These are phyloP conservation scores for Suillus lakei DNA, from an alignment of 768 basidiomycete genomes.

Conservation along the genomic window DNA sequence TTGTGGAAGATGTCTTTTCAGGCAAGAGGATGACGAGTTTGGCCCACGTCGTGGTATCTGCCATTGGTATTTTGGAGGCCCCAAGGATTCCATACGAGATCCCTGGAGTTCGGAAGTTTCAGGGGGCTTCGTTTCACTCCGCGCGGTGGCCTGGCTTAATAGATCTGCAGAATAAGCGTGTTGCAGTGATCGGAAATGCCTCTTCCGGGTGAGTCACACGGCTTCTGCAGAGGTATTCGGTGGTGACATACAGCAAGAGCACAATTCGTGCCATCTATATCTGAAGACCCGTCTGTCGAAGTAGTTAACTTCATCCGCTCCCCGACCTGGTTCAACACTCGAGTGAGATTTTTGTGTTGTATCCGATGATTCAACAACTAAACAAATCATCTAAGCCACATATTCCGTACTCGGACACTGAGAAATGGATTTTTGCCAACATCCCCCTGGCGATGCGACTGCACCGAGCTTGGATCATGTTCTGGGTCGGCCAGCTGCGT, in stretches of 20 bases:
- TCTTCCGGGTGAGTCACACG: slow-evolving; percentile 54
- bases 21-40: slow-evolving; percentile 33
- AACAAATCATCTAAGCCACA: slow-evolving; percentile 40
- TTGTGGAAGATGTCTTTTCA: slow-evolving; percentile 34
- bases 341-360: slow-evolving; percentile 40
- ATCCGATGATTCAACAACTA: not conserved
- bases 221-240: not conserved
- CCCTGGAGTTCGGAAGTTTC: slow-evolving; percentile 43
- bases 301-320: slow-evolving; percentile 64
- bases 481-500: slow-evolving; percentile 40
- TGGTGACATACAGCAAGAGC: slow-evolving; percentile 44
- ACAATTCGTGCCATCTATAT: slow-evolving; percentile 63
- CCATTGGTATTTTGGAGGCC: slow-evolving; percentile 50
- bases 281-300: slow-evolving; percentile 52
- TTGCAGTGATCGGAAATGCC: slow-evolving; percentile 60
- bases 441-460: slow-evolving; percentile 54
- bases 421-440: slow-evolving; percentile 58
- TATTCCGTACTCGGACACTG: slow-evolving; percentile 42
- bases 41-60: slow-evolving; percentile 56
- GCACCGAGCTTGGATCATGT: slow-evolving; percentile 57
- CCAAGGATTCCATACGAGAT: slow-evolving; percentile 43
- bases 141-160: slow-evolving; percentile 50
- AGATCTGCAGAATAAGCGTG: slow-evolving; percentile 45
- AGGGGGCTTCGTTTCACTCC: slow-evolving; percentile 57
- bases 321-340: slow-evolving; percentile 63